Evolutionary conservation across 352 stramenopile species (phyloP).

Genomic region (Discostella stelligera): DNA sequence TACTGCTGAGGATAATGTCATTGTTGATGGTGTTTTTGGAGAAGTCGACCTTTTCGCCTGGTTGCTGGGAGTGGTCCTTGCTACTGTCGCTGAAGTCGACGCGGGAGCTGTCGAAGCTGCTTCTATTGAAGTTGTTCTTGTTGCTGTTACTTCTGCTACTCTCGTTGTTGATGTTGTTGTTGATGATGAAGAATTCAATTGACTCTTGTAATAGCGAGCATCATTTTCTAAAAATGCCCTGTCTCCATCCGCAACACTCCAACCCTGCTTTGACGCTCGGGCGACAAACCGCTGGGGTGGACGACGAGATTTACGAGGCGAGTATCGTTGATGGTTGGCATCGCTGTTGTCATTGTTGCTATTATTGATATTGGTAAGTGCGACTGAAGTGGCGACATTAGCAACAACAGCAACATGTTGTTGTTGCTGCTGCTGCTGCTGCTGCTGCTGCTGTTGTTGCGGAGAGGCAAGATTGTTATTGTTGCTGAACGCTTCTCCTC

Average conservation of each 20-base stretch:
- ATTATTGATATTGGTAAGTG: background rate
- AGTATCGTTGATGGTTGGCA: background rate
- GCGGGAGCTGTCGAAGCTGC: background rate
- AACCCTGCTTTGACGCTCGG: constrained; percentile 10
- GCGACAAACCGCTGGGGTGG: constrained; percentile 11
- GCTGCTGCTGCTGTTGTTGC: background rate
- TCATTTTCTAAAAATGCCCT: background rate
- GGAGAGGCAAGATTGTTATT: background rate
- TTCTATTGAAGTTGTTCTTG: background rate
- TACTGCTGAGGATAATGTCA: background rate
- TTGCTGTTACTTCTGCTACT: too few species aligned
- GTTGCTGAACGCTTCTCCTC: background rate
- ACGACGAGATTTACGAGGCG: background rate
- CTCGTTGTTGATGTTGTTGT: background rate
- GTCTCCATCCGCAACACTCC: background rate
- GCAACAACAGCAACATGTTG: background rate
- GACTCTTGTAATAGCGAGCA: background rate
- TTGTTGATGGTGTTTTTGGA: background rate
- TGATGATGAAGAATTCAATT: background rate
- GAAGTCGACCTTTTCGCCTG: too few species aligned
- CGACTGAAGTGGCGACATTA: background rate
- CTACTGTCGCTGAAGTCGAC: too few species aligned
- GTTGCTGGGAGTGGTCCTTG: too few species aligned
- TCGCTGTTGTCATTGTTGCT: background rate
- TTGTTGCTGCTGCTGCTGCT: background rate